Percentiles rank a stretch among this genome's conserved stretches.
These are phyloP conservation scores for Pseudonitzschia delicatissima DNA, from an alignment of 108 stramenopile genomes.

Conservation along the genomic window DNA sequence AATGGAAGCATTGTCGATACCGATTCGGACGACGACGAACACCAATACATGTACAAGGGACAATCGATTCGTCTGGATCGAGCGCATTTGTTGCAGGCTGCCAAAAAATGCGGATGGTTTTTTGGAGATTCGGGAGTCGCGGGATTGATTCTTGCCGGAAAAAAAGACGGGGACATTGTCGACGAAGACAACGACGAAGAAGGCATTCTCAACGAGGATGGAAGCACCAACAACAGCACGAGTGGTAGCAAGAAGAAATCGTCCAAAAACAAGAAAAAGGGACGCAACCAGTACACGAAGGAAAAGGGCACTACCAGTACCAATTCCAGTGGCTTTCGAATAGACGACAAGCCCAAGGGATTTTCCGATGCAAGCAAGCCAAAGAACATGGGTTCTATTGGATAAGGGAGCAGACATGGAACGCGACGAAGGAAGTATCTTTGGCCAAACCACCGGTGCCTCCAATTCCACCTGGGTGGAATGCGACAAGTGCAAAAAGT, in stretches of 20 bases:
- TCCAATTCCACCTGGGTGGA: conserved; percentile 88
- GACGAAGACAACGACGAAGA: conserved; percentile 33
- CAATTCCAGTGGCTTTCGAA: background rate
- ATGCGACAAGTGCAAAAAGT: conserved; percentile 91
- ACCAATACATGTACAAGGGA: conserved; percentile 42
- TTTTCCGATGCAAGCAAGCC: background rate
- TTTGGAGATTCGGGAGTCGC: conserved; percentile 15
- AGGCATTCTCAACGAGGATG: conserved; percentile 24
- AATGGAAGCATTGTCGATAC: conserved; percentile 67
- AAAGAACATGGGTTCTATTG: background rate
- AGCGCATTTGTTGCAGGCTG: conserved; percentile 34
- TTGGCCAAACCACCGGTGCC: conserved; percentile 77
- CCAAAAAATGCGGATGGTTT: conserved; percentile 41
- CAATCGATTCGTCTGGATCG: conserved; percentile 54
- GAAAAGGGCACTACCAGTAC: background rate
- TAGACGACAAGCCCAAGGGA: background rate
- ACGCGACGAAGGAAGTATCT: conserved; percentile 76
- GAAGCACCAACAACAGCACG: conserved; percentile 19
- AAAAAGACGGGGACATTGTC: conserved; percentile 29
- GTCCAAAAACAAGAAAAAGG: conserved; percentile 54
- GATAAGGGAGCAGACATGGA: conserved; percentile 23
- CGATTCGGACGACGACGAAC: conserved; percentile 56
- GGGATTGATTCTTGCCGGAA: conserved; percentile 7
- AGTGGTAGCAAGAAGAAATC: background rate
- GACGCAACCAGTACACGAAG: conserved; percentile 15